Conservation (phyloP, 2,329 filamentous ascomycete species). For the Colletotrichum cereale region DNA sequence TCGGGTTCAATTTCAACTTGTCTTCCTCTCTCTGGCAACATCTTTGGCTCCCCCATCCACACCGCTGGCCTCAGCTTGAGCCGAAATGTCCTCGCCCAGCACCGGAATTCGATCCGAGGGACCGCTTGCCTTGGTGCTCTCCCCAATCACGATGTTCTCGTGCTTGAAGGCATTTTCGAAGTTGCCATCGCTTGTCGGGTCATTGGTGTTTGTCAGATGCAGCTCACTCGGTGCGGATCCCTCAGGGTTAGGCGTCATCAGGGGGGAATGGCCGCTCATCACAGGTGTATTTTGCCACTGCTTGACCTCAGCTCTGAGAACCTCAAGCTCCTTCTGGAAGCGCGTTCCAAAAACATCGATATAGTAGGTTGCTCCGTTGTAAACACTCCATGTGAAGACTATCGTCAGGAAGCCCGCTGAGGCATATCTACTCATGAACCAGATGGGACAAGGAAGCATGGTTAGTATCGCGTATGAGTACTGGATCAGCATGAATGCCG, state of each 20-base stretch:
- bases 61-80: slow-evolving; percentile 52
- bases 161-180: slow-evolving; percentile 28
- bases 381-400: slow-evolving; percentile 95
- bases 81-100: slow-evolving; percentile 60
- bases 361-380: slow-evolving; percentile 97
- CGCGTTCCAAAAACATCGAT: slow-evolving; percentile 97
- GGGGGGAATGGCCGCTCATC: slow-evolving; percentile 53
- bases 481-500: slow-evolving; percentile 96
- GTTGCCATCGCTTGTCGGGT: slow-evolving; percentile 38
- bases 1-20: slow-evolving; percentile 41
- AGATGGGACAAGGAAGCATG: slow-evolving; percentile 93
- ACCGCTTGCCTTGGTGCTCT: slow-evolving; percentile 46
- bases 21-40: slow-evolving; percentile 61
- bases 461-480: slow-evolving; percentile 91
- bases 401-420: slow-evolving; percentile 81
- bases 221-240: slow-evolving; percentile 30
- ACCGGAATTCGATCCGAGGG: slow-evolving; percentile 66
- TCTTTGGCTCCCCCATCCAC: slow-evolving; percentile 60
- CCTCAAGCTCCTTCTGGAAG: slow-evolving; percentile 96
- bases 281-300: slow-evolving; percentile 82
- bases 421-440: slow-evolving; percentile 90
- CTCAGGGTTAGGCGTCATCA: slow-evolving; percentile 52
- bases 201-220: slow-evolving; percentile 31
- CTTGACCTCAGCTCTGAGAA: slow-evolving; percentile 87
- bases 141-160: slow-evolving; percentile 39